These are phyloP conservation scores for Solanum tarijense DNA, from an alignment of 257 asterid genomes.

Conservation along the genomic window DNA sequence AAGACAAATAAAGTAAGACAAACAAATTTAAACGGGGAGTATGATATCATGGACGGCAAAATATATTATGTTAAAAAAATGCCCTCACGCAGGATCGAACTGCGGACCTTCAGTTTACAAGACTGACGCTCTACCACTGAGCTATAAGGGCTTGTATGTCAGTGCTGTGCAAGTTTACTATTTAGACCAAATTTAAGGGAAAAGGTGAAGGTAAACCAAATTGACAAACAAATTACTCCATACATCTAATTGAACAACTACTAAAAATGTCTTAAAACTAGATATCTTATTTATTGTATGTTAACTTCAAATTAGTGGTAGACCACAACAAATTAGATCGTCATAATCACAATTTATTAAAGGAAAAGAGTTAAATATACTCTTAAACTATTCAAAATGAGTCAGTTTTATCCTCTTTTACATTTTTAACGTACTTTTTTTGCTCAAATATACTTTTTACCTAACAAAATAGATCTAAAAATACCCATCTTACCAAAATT, in stretches of 20 bases:
- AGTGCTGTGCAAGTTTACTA: accelerated
- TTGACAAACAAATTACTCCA: background rate
- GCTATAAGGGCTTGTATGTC: background rate
- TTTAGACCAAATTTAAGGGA: too few species aligned
- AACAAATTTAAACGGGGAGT: too few species aligned
- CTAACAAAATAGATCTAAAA: too few species aligned
- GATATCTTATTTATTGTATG: background rate
- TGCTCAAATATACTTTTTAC: too few species aligned
- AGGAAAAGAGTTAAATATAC: background rate
- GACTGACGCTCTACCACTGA: constrained; percentile 16
- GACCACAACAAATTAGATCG: background rate
- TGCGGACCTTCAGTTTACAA: constrained; percentile 14
- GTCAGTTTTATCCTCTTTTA: background rate
- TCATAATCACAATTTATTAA: background rate
- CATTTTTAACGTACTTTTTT: too few species aligned
- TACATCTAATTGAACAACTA: background rate
- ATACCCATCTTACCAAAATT: too few species aligned
- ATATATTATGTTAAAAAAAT: background rate
- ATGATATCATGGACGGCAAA: background rate
- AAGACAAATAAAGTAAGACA: too few species aligned
- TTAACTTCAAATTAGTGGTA: background rate
- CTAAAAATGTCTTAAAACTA: background rate
- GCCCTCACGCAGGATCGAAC: constrained; percentile 16
- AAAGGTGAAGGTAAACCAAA: too few species aligned
- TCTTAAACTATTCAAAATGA: background rate